Evolutionary conservation across 2,329 filamentous ascomycete genomes (phyloP).

Genomic region (Ophiostoma sp.): DNA sequence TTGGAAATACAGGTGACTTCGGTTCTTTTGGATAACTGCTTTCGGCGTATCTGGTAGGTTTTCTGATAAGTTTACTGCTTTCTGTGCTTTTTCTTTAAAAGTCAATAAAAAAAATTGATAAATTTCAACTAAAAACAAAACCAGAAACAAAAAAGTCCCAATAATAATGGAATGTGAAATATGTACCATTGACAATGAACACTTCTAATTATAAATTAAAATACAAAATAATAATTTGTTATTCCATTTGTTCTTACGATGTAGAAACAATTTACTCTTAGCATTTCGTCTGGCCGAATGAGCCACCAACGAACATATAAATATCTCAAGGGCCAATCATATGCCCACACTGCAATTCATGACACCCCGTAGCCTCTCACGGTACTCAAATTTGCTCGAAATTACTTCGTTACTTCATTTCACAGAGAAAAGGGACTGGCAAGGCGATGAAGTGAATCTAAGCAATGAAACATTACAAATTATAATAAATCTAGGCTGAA

Average conservation of each 20-base stretch:
- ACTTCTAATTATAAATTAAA: too few relatives aligned
- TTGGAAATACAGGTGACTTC: background rate
- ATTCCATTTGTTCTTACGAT: too few relatives aligned
- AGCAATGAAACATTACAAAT: constrained; percentile 14
- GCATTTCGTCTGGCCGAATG: too few relatives aligned
- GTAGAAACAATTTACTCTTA: too few relatives aligned
- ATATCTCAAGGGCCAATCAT: too few relatives aligned
- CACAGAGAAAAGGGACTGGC: too few relatives aligned
- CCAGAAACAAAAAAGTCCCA: background rate
- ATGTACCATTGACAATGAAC: too few relatives aligned
- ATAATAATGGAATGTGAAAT: background rate
- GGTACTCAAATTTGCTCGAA: background rate
- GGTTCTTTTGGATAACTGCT: background rate
- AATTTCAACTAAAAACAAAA: background rate
- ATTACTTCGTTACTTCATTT: too few relatives aligned
- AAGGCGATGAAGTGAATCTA: background rate
- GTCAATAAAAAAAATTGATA: background rate
- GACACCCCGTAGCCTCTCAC: too few relatives aligned
- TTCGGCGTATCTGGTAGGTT: background rate
- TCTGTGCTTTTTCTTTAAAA: background rate
- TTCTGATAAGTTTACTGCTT: background rate
- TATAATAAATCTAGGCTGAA: constrained; percentile 3
- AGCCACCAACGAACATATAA: too few relatives aligned
- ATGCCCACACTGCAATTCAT: too few relatives aligned
- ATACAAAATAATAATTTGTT: too few relatives aligned